Evolutionary conservation across 805 yeast genomes (phyloP).

Genomic region (Candida ipomoeae): DNA sequence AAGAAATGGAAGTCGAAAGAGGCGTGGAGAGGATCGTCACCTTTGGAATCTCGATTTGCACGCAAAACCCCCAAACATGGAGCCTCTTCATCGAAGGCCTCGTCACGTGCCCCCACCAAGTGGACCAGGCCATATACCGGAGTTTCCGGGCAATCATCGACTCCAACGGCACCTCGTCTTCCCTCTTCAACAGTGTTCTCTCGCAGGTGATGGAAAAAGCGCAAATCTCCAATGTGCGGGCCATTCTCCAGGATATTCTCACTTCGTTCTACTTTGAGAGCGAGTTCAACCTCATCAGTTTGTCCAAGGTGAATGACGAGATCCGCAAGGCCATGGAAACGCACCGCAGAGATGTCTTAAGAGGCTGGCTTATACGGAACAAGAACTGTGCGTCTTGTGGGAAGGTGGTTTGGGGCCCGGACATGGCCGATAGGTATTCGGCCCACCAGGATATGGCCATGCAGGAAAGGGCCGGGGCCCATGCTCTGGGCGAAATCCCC

Average conservation of each 20-base stretch:
- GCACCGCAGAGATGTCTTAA: constrained; percentile 38
- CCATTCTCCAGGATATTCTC: constrained; percentile 58
- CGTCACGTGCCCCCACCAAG: constrained; percentile 12
- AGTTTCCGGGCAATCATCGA: constrained; percentile 33
- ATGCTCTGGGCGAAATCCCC: constrained; percentile 2
- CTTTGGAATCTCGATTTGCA: constrained; percentile 11
- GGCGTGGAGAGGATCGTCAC: constrained; percentile 3
- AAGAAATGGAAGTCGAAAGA: not conserved
- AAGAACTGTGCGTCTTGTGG: constrained; percentile 75
- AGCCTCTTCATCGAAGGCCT: constrained; percentile 23
- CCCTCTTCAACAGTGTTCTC: constrained; percentile 10
- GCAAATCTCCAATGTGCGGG: constrained; percentile 55
- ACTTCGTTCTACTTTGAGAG: constrained; percentile 63
- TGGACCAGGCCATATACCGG: constrained; percentile 29
- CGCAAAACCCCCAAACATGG: constrained; percentile 28
- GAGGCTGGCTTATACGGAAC: constrained; percentile 57
- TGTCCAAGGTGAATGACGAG: constrained; percentile 53
- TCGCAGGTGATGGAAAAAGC: constrained; percentile 15
- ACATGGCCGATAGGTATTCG: constrained; percentile 37
- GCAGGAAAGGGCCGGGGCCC: constrained; percentile 41
- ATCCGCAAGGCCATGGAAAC: constrained; percentile 44
- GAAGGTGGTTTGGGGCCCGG: constrained; percentile 65
- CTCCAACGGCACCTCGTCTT: constrained; percentile 11
- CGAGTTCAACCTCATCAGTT: constrained; percentile 47
- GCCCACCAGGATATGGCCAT: constrained; percentile 45